A percentile compares a stretch with the other conserved stretches of the same genome.
Conservation (phyloP, 345 rosid species). For the Brassica cretica region DNA sequence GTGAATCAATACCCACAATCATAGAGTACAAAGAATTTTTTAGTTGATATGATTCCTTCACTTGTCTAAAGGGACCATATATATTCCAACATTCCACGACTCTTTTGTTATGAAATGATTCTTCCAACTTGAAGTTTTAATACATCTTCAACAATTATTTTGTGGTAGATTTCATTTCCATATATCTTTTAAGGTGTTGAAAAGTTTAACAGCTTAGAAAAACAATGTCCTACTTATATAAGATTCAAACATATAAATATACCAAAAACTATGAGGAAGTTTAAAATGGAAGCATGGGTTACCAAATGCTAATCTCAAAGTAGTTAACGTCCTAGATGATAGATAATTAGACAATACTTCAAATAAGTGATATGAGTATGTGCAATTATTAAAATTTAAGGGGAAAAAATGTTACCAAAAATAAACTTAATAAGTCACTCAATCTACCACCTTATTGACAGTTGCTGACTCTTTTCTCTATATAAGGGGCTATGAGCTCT, state of each 20-base stretch:
- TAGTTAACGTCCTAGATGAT: neutral
- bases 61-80: neutral
- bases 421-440: neutral
- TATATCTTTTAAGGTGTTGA: too few relatives aligned
- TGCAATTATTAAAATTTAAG: neutral
- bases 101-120: neutral
- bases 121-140: neutral
- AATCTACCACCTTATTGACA: neutral
- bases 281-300: too few relatives aligned
- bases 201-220: too few relatives aligned
- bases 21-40: neutral
- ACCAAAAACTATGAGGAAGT: too few relatives aligned
- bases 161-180: neutral
- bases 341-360: neutral
- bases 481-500: neutral
- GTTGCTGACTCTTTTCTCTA: neutral
- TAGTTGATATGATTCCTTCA: neutral
- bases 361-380: neutral
- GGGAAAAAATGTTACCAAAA: neutral
- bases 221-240: too few relatives aligned
- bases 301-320: neutral
- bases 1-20: neutral
- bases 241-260: too few relatives aligned
- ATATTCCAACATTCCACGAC: neutral
- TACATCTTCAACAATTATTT: neutral